These are phyloP conservation scores for Salix koriyanagi DNA, from an alignment of 345 rosid genomes.

Conservation along the genomic window DNA sequence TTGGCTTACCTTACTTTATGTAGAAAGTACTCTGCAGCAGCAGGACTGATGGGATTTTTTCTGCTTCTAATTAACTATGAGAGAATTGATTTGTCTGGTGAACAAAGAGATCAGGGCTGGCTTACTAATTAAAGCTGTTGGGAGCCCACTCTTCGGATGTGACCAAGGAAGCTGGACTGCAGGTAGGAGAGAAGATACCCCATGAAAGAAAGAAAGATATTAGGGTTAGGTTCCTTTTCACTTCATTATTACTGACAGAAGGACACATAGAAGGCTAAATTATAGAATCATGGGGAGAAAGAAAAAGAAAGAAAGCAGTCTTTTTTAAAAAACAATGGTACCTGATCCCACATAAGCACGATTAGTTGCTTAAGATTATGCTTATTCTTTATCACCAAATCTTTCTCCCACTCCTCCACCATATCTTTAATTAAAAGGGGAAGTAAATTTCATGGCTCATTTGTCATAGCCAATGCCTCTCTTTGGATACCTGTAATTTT, in stretches of 20 bases:
- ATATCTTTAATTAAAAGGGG: not conserved
- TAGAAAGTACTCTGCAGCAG: not conserved
- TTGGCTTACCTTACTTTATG: not conserved
- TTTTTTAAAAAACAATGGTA: constrained; percentile 18
- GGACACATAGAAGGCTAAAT: constrained; percentile 14
- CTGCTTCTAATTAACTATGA: not conserved
- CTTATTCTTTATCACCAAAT: constrained; percentile 45
- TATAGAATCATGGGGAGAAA: constrained; percentile 14
- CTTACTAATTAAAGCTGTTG: not conserved
- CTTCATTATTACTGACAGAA: constrained; percentile 14
- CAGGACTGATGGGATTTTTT: not conserved
- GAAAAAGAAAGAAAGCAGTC: not conserved
- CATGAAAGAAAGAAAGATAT: not conserved
- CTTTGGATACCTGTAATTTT: not conserved
- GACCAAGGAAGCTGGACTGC: constrained; percentile 5
- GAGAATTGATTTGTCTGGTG: not conserved
- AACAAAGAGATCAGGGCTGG: not conserved
- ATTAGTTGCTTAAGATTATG: constrained; percentile 23
- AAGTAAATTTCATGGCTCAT: constrained; percentile 3
- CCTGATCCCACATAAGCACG: constrained; percentile 37
- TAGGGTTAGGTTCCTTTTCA: constrained; percentile 22
- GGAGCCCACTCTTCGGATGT: not conserved
- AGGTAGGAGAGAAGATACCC: constrained; percentile 6
- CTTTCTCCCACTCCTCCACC: constrained; percentile 23
- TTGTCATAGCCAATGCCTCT: not conserved